These are phyloP conservation scores for Cystobasidium slooffiae DNA, from an alignment of 1,284 basidiomycete species.

Conservation along the genomic window DNA sequence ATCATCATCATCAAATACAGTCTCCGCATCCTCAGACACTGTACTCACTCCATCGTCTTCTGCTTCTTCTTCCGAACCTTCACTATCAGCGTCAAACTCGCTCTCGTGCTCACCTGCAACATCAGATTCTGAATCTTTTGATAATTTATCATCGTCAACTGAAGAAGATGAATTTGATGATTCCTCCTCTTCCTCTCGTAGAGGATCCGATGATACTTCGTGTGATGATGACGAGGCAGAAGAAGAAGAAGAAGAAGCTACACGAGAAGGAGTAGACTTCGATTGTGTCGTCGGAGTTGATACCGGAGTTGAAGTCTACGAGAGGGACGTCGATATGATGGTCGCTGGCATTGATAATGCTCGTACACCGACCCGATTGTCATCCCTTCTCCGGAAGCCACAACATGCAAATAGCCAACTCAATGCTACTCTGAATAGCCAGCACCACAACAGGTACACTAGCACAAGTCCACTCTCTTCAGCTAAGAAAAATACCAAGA, in stretches of 20 bases:
- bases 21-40: background rate
- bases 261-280: background rate
- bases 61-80: background rate
- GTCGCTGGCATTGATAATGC: no score
- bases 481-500: background rate
- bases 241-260: background rate
- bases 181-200: background rate
- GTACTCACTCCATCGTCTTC: background rate
- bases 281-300: background rate
- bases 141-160: background rate
- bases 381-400: no score
- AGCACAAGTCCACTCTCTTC: no score
- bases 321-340: background rate
- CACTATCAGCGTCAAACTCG: conserved; percentile 5
- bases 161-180: conserved; percentile 5
- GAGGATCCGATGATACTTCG: conserved; percentile 5
- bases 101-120: conserved; percentile 12
- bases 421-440: no score
- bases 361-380: no score
- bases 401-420: no score
- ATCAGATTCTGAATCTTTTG: conserved; percentile 17
- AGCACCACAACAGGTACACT: no score
- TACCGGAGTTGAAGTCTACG: background rate
- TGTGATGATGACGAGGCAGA: background rate
- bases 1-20: background rate